Evolutionary conservation across 108 stramenopile genomes (phyloP).

Genomic region (Fistulifera pelliculosa): DNA sequence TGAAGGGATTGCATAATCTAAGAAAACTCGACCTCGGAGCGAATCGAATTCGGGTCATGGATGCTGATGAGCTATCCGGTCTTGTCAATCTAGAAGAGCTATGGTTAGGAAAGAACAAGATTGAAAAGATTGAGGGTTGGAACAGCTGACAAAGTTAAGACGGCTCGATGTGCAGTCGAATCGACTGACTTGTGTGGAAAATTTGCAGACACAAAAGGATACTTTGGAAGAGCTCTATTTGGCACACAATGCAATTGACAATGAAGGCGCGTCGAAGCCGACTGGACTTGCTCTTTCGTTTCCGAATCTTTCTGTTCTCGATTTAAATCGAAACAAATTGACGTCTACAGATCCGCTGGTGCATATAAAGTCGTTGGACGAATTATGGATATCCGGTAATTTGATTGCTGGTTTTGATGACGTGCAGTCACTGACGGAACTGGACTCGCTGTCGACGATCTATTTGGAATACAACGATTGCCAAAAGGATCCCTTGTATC

Average conservation of each 20-base stretch:
- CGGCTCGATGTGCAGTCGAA: slow-evolving; percentile 85
- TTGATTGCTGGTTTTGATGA: slow-evolving; percentile 76
- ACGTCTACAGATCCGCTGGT: slow-evolving; percentile 56
- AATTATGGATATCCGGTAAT: slow-evolving; percentile 97
- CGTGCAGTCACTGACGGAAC: slow-evolving; percentile 40
- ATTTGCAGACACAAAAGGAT: slow-evolving; percentile 49
- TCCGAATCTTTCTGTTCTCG: slow-evolving; percentile 49
- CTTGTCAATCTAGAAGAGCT: slow-evolving; percentile 73
- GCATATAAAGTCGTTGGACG: slow-evolving; percentile 66
- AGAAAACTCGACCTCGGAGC: slow-evolving; percentile 91
- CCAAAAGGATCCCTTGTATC: slow-evolving; percentile 79
- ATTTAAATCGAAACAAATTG: slow-evolving; percentile 78
- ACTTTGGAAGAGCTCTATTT: slow-evolving; percentile 94
- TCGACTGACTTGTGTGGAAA: slow-evolving; percentile 76
- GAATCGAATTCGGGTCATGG: slow-evolving; percentile 87
- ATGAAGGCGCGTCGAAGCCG: slow-evolving; percentile 45
- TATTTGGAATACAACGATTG: slow-evolving; percentile 97
- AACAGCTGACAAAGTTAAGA: slow-evolving; percentile 63
- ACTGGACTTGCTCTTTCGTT: slow-evolving; percentile 55
- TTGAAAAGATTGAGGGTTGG: slow-evolving; percentile 72
- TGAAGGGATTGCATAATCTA: slow-evolving; percentile 59
- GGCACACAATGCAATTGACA: slow-evolving; percentile 88
- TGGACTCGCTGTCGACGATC: slow-evolving; percentile 63
- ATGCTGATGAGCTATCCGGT: slow-evolving; percentile 50
- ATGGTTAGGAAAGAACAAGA: slow-evolving; percentile 90